These are phyloP conservation scores for Paragyromitra xinjiangensis DNA, from an alignment of 495 filamentous ascomycete genomes.

Conservation along the genomic window DNA sequence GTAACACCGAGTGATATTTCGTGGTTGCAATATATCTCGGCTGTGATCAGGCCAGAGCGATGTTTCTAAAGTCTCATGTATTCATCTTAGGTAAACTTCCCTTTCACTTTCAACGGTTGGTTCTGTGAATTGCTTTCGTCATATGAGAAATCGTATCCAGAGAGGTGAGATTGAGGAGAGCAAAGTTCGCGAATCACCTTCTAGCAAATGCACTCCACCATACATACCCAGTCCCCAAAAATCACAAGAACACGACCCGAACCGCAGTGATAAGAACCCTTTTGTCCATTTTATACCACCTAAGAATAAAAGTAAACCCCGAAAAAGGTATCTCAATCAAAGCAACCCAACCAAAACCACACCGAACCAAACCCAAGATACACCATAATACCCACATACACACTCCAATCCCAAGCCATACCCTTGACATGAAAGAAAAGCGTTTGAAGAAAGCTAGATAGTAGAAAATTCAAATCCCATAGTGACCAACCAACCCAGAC, in stretches of 20 bases:
- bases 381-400: neutral
- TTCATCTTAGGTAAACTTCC: too few relatives aligned
- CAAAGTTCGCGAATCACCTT: too few relatives aligned
- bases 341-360: neutral
- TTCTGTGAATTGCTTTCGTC: too few relatives aligned
- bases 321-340: conserved; percentile 3
- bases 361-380: neutral
- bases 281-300: conserved; percentile 3
- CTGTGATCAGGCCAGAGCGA: neutral
- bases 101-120: too few relatives aligned
- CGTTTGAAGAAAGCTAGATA: neutral
- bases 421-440: neutral
- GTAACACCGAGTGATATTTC: neutral
- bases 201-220: too few relatives aligned
- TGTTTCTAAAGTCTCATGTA: too few relatives aligned
- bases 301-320: neutral
- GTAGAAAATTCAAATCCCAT: neutral
- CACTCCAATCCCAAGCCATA: neutral
- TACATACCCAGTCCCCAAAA: too few relatives aligned
- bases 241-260: neutral
- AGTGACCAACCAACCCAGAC: neutral
- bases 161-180: too few relatives aligned
- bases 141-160: too few relatives aligned
- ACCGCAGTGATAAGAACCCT: neutral
- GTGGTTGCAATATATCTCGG: neutral